Conservation (phyloP, 495 filamentous ascomycete genomes). For the Penicillium angulare region DNA sequence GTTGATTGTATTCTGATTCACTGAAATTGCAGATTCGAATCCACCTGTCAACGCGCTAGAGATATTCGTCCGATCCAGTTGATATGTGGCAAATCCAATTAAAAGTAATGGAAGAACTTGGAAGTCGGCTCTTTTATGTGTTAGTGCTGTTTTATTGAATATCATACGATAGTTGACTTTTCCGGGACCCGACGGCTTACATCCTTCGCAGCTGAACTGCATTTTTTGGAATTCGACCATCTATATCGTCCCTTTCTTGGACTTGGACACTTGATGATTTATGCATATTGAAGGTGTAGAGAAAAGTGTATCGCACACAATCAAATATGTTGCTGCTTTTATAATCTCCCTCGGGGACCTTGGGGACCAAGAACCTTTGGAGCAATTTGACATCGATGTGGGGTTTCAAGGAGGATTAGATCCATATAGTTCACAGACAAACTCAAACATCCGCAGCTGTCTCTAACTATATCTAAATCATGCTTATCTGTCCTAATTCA, state of each 20-base stretch:
- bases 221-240: neutral
- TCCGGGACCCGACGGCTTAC: too few species aligned
- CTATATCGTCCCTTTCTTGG: neutral
- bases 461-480: too few species aligned
- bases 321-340: neutral
- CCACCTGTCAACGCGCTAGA: slow-evolving; percentile 44
- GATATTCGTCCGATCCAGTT: slow-evolving; percentile 49
- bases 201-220: neutral
- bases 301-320: neutral
- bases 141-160: neutral
- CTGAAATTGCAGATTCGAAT: slow-evolving; percentile 42
- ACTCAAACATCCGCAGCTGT: too few species aligned
- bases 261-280: neutral
- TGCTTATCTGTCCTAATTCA: too few species aligned
- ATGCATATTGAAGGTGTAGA: neutral
- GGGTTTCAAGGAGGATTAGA: too few species aligned
- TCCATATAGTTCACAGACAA: too few species aligned
- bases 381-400: too few species aligned
- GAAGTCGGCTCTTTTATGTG: slow-evolving; percentile 40
- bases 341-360: neutral
- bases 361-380: slow-evolving; percentile 1
- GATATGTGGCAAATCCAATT: slow-evolving; percentile 48
- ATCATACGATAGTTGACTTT: neutral
- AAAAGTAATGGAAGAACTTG: slow-evolving; percentile 45
- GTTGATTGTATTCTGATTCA: slow-evolving; percentile 54